phyloP scores from a whole-genome alignment of 2,329 filamentous ascomycete species.

The Ceratocystis destructans region DNA sequence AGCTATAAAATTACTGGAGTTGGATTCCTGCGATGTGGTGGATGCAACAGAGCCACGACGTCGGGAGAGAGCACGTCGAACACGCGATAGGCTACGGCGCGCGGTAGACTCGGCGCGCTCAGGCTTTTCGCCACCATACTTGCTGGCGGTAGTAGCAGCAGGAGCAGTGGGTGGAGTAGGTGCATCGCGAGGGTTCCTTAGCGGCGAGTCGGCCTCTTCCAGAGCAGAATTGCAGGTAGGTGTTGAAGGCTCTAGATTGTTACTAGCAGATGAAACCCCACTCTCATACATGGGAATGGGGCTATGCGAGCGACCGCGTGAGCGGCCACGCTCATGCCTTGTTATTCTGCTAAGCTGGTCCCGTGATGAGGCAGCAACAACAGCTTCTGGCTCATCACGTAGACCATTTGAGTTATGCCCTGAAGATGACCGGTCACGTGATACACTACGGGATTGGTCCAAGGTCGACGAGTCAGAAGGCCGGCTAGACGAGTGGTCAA shows the following conservation, averaged over 20 bases:
- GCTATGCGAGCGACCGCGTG: slow-evolving; percentile 7
- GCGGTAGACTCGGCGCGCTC: slow-evolving; percentile 24
- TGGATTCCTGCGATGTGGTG: slow-evolving; percentile 11
- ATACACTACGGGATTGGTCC: slow-evolving; percentile 18
- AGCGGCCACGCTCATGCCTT: background rate
- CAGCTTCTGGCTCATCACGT: background rate
- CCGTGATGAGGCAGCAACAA: background rate
- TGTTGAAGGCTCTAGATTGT: background rate
- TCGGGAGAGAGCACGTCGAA: slow-evolving; percentile 40
- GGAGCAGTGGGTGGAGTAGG: slow-evolving; percentile 35
- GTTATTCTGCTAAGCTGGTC: background rate
- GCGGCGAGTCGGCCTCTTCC: slow-evolving; percentile 46
- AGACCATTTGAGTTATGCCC: background rate
- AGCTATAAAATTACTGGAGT: slow-evolving; percentile 11
- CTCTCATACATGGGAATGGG: background rate
- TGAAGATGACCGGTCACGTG: slow-evolving; percentile 7
- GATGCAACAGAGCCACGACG: slow-evolving; percentile 30
- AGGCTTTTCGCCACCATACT: background rate
- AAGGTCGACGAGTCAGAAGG: slow-evolving; percentile 34
- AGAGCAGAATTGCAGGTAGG: slow-evolving; percentile 29
- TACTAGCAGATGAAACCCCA: background rate
- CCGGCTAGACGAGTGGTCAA: slow-evolving; percentile 39
- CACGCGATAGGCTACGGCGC: slow-evolving; percentile 36
- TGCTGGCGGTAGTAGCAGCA: slow-evolving; percentile 21
- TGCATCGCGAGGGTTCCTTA: slow-evolving; percentile 48